phyloP scores from a whole-genome alignment of 371 early-diverging fungal genomes.

The Batrachochytrium dendrobatidis region DNA sequence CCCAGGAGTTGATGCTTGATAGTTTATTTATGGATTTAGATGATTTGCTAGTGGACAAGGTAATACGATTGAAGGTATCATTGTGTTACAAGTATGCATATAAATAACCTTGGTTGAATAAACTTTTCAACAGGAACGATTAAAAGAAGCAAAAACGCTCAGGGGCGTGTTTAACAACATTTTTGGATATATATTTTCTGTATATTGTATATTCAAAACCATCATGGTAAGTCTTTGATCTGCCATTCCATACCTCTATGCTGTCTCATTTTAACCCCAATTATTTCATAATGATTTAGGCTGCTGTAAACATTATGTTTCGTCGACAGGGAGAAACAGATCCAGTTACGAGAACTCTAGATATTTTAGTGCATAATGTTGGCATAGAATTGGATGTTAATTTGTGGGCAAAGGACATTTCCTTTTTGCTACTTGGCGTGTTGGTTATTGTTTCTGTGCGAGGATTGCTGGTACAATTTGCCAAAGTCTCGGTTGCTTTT shows the following conservation, averaged over 20 bases:
- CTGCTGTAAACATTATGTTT: constrained; percentile 69
- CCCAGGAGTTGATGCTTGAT: constrained; percentile 53
- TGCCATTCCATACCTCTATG: neutral
- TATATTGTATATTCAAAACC: constrained; percentile 84
- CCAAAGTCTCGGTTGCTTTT: constrained; percentile 56
- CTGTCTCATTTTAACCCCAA: neutral
- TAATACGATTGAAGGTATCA: constrained; percentile 10
- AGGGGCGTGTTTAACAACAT: constrained; percentile 68
- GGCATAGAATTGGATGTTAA: constrained; percentile 59
- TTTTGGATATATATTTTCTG: constrained; percentile 71
- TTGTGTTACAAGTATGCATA: neutral
- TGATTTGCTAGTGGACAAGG: constrained; percentile 51
- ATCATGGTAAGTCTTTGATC: constrained; percentile 50
- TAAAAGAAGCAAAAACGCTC: constrained; percentile 61
- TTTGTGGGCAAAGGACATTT: constrained; percentile 81
- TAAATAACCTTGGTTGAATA: no score
- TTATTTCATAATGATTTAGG: constrained; percentile 36
- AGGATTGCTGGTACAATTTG: constrained; percentile 71
- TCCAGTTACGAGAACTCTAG: constrained; percentile 75
- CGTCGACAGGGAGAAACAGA: constrained; percentile 69
- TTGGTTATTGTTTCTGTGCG: constrained; percentile 82
- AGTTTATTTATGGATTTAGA: constrained; percentile 58
- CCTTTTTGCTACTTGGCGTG: constrained; percentile 82
- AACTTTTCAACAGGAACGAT: no score
- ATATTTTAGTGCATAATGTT: constrained; percentile 57